Percentiles rank a stretch among this genome's conserved stretches.
These are phyloP conservation scores for Podila horticola DNA, from an alignment of 192 early-diverging fungal genomes.

Conservation along the genomic window DNA sequence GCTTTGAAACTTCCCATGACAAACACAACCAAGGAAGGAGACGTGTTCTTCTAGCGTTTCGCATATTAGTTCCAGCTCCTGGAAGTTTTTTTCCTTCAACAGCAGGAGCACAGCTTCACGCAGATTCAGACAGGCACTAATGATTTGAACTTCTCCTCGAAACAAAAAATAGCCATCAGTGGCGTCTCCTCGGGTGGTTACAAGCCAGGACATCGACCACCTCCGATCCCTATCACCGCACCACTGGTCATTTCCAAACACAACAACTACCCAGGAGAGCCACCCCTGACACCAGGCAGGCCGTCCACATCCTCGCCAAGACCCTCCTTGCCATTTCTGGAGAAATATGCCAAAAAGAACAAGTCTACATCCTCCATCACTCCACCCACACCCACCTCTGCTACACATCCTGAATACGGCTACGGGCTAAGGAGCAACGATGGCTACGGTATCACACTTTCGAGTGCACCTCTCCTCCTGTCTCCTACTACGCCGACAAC, in stretches of 20 bases:
- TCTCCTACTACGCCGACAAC: constrained; percentile 48
- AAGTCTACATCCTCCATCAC: constrained; percentile 17
- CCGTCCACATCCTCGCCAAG: constrained; percentile 34
- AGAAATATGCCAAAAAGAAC: constrained; percentile 56
- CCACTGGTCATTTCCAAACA: constrained; percentile 8
- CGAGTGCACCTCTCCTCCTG: constrained; percentile 39
- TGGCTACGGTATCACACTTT: background rate
- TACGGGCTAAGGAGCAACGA: background rate
- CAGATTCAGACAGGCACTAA: too few relatives aligned
- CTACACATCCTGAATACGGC: background rate
- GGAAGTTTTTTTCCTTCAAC: too few relatives aligned
- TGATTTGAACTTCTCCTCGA: background rate
- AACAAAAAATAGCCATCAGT: background rate
- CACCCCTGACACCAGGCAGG: constrained; percentile 25
- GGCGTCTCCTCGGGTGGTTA: constrained; percentile 44
- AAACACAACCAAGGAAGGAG: too few relatives aligned
- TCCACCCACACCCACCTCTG: constrained; percentile 9
- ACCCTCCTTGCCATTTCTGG: constrained; percentile 47
- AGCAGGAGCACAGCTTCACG: too few relatives aligned
- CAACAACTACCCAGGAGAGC: background rate
- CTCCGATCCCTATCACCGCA: constrained; percentile 29
- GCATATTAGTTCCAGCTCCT: too few relatives aligned
- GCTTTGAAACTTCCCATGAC: too few relatives aligned
- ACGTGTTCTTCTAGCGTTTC: too few relatives aligned
- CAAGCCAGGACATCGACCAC: constrained; percentile 43